Conservation (phyloP, 2,329 filamentous ascomycete genomes). For the Cadophora gregata region DNA sequence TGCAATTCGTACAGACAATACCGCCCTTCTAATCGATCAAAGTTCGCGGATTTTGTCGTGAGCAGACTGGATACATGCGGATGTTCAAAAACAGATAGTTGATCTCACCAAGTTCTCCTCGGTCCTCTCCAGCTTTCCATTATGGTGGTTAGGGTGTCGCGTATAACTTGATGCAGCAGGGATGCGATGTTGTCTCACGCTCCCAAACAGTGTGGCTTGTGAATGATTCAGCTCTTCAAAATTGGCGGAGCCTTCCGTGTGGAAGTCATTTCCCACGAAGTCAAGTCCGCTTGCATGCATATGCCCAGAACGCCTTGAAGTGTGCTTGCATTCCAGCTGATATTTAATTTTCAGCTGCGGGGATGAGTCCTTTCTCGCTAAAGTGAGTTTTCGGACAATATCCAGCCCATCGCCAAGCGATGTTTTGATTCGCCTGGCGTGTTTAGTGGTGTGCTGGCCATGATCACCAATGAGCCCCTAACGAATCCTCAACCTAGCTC, state of each 20-base stretch:
- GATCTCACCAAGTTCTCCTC: too few relatives aligned
- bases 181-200: too few relatives aligned
- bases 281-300: background rate
- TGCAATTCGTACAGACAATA: too few relatives aligned
- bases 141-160: background rate
- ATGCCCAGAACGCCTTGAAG: background rate
- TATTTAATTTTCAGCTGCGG: background rate
- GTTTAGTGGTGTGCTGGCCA: background rate
- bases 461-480: background rate
- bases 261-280: background rate
- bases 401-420: background rate
- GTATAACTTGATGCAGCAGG: background rate
- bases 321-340: conserved; percentile 4
- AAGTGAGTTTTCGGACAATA: background rate
- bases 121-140: too few relatives aligned
- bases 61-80: too few relatives aligned
- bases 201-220: background rate
- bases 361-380: background rate
- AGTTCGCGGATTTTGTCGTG: background rate
- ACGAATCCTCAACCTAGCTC: background rate
- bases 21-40: background rate
- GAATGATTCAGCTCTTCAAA: background rate
- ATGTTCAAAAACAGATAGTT: too few relatives aligned
- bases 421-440: background rate
- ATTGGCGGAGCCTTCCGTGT: background rate